Evolutionary conservation across 2,329 filamentous ascomycete species (phyloP), one percentile per base, ranked within the genome.

Genomic region (Aspergillus hortae): DNA sequence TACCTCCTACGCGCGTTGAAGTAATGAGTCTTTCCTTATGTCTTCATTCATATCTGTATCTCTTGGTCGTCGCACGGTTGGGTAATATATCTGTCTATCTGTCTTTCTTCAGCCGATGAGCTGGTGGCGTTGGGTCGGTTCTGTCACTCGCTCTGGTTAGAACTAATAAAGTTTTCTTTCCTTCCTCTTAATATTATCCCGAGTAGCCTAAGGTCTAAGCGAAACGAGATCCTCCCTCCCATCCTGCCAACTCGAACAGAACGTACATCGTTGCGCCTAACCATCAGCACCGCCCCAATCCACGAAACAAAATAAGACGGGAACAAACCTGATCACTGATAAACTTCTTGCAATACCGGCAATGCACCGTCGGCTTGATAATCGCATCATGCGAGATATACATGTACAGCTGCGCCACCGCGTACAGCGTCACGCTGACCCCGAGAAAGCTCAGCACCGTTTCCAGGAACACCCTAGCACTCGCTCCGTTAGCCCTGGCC

Each of bases 281-380:
- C 2, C 14, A 7, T 30, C 72, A 35, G 42, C 21, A 52, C 12
- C 41, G 10, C 12, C 3, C 19, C 4, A 42, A n/a, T 6, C 4
- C 23, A 4, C 2, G 19, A 23, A 4, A 9, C 6, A 6, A 27
- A 7, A 10, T 9, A 36, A 6, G 17, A 2, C 27, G n/a, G 11
- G 6, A 21, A 55, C 74, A 61, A 51, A 84, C 85, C 78, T 85
- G 84, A 47, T 82, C 79, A 60, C 80, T 85, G 52, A 88, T 83
- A 21, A 72, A 67, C 44, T 69, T 65, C 43, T 47, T 60, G 46
- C 65, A 67, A 32, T 67, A 90, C 62, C 75, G 80, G 72, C 87
- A 90, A 69, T 84, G 87, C 48, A 84, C 77, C 23, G 80, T 83
- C 58, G 81, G 83, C 73, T 89, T 89, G 66, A 90, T 87, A 56